phyloP scores from a whole-genome alignment of 2,329 filamentous ascomycete species.

The Aspergillus arachidicola region DNA sequence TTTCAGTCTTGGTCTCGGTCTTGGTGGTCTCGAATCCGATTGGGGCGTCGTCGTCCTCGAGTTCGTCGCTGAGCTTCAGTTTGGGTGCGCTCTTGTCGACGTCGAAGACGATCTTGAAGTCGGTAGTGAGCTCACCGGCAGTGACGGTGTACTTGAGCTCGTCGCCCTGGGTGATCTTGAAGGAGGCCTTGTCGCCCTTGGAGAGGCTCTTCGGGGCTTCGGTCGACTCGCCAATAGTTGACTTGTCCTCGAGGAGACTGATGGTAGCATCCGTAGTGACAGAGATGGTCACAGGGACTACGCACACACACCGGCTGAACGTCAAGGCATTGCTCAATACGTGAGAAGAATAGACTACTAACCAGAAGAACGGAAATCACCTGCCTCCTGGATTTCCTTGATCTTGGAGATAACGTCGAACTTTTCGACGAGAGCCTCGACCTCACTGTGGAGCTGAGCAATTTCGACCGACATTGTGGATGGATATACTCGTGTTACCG shows the following conservation, averaged over 20 bases:
- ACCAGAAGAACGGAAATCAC: background rate
- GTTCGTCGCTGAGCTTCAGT: too few relatives aligned
- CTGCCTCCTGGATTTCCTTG: background rate
- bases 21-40: too few relatives aligned
- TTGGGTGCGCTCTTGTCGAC: background rate
- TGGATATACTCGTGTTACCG: background rate
- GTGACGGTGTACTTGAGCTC: background rate
- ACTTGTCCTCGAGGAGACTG: background rate
- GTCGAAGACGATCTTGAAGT: background rate
- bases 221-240: background rate
- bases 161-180: background rate
- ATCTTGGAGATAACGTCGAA: background rate
- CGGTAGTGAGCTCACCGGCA: background rate
- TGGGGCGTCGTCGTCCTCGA: too few relatives aligned
- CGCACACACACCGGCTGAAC: background rate
- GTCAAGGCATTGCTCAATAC: background rate
- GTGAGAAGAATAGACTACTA: background rate
- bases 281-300: background rate
- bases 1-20: too few relatives aligned
- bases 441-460: background rate
- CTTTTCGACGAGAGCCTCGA: background rate
- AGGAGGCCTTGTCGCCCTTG: background rate
- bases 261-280: background rate
- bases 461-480: background rate
- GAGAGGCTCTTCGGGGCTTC: background rate